phyloP scores from a whole-genome alignment of 768 basidiomycete species.

The Xerocomellus intermedius region DNA sequence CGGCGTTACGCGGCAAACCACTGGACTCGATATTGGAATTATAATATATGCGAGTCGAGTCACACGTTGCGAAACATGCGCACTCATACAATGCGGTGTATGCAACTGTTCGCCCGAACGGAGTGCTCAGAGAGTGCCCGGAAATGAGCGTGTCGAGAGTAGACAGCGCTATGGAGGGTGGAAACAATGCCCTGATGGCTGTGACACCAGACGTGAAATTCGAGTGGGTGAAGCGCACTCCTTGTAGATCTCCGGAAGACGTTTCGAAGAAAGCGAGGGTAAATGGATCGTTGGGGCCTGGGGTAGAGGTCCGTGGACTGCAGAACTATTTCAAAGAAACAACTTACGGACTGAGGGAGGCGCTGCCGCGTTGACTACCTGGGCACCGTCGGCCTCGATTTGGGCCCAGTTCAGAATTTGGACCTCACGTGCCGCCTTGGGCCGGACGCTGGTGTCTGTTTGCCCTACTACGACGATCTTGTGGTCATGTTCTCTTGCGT shows the following conservation, averaged over 20 bases:
- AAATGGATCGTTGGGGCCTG: slow-evolving; percentile 54
- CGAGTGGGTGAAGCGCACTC: slow-evolving; percentile 72
- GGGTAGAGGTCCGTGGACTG: not conserved
- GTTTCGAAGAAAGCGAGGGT: slow-evolving; percentile 65
- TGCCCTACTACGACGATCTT: slow-evolving; percentile 76
- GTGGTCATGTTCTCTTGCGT: slow-evolving; percentile 49
- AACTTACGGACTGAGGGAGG: slow-evolving; percentile 54
- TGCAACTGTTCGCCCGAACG: slow-evolving; percentile 77
- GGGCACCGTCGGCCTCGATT: slow-evolving; percentile 64
- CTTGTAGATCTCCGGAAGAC: slow-evolving; percentile 52
- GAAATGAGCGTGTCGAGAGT: slow-evolving; percentile 78
- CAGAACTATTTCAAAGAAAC: not conserved
- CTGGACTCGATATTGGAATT: slow-evolving; percentile 19
- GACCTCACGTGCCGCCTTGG: slow-evolving; percentile 50
- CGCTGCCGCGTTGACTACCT: slow-evolving; percentile 41
- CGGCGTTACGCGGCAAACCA: slow-evolving; percentile 32
- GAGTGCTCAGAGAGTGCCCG: slow-evolving; percentile 65
- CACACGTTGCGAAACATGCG: slow-evolving; percentile 65
- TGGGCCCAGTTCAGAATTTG: slow-evolving; percentile 67
- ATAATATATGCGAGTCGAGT: slow-evolving; percentile 52
- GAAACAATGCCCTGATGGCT: slow-evolving; percentile 71
- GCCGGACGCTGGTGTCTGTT: slow-evolving; percentile 42
- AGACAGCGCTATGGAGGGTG: slow-evolving; percentile 64
- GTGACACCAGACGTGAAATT: slow-evolving; percentile 90
- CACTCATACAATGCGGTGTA: slow-evolving; percentile 80